These are phyloP conservation scores for Telfairia occidentalis DNA, from an alignment of 331 rosid genomes.

Conservation along the genomic window DNA sequence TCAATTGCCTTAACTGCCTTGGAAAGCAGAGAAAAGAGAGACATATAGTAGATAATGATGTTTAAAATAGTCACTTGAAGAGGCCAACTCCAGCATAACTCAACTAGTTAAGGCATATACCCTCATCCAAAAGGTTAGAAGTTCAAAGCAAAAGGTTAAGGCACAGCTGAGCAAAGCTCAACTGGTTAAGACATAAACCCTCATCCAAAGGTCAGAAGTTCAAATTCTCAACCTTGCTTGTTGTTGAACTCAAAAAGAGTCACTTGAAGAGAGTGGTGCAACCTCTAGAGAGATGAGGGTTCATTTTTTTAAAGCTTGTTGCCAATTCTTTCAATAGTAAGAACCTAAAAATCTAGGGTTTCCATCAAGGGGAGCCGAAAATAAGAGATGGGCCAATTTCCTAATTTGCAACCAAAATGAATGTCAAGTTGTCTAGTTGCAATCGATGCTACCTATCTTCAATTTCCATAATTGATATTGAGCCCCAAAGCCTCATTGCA, in stretches of 20 bases:
- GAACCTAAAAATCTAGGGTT: background rate
- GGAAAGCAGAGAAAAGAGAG: too few relatives aligned
- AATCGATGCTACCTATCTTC: background rate
- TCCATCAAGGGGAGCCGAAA: background rate
- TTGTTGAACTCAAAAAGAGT: too few relatives aligned
- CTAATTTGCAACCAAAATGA: background rate
- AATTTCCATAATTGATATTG: background rate
- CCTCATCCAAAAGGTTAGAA: too few relatives aligned
- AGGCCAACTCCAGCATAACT: too few relatives aligned
- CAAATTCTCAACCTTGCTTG: too few relatives aligned
- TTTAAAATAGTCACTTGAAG: too few relatives aligned
- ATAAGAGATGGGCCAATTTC: background rate
- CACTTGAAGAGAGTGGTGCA: background rate
- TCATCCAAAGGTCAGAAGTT: too few relatives aligned
- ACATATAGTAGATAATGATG: too few relatives aligned
- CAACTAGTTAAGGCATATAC: too few relatives aligned
- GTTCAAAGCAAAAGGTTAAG: too few relatives aligned
- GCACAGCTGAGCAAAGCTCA: too few relatives aligned
- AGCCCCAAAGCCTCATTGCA: background rate
- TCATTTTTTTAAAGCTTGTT: background rate
- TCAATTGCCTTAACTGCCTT: background rate
- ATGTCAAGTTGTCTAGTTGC: background rate
- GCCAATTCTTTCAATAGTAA: background rate
- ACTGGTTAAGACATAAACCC: too few relatives aligned
- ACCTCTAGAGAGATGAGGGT: background rate